These are phyloP conservation scores for Coemansia sp. DNA, from an alignment of 192 early-diverging fungal genomes.

Conservation along the genomic window DNA sequence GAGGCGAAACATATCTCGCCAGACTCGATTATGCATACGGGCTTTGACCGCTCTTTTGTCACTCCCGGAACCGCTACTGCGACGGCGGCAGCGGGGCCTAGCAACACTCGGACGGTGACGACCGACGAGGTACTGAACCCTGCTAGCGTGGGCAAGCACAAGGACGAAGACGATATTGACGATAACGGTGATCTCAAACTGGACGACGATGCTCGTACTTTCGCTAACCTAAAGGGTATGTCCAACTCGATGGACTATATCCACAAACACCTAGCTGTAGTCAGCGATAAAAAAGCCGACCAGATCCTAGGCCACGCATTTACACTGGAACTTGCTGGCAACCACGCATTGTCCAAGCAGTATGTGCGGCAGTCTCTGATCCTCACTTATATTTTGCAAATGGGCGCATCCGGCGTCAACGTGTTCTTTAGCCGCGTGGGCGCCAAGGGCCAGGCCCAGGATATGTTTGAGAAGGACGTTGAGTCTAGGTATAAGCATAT, in stretches of 20 bases:
- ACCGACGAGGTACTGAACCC: slow-evolving; percentile 73
- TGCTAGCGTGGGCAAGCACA: slow-evolving; percentile 29
- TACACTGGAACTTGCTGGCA: slow-evolving; percentile 71
- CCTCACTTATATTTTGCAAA: slow-evolving; percentile 82
- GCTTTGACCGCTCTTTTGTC: slow-evolving; percentile 71
- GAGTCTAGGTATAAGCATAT: slow-evolving; percentile 83
- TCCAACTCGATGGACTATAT: slow-evolving; percentile 70
- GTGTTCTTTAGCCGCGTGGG: slow-evolving; percentile 79
- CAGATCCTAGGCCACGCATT: slow-evolving; percentile 89
- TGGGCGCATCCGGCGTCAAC: slow-evolving; percentile 82
- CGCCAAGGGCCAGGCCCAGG: slow-evolving; percentile 63
- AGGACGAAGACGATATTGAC: slow-evolving; percentile 60
- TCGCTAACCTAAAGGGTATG: slow-evolving; percentile 64
- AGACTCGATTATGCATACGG: slow-evolving; percentile 68
- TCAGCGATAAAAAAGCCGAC: slow-evolving; percentile 73
- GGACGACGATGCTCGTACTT: slow-evolving; percentile 61
- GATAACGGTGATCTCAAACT: slow-evolving; percentile 63
- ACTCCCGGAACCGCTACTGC: slow-evolving; percentile 12
- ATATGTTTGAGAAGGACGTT: slow-evolving; percentile 89
- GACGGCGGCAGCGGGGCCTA: background rate
- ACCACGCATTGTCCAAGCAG: slow-evolving; percentile 68
- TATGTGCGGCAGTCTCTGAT: slow-evolving; percentile 83
- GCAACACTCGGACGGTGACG: slow-evolving; percentile 56
- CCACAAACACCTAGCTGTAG: slow-evolving; percentile 69
- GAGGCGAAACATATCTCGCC: slow-evolving; percentile 71